A percentile compares a stretch with the other conserved stretches of the same genome.
Evolutionary conservation across 441 rosid genomes (phyloP).

Genomic region (Croton laevigatus): DNA sequence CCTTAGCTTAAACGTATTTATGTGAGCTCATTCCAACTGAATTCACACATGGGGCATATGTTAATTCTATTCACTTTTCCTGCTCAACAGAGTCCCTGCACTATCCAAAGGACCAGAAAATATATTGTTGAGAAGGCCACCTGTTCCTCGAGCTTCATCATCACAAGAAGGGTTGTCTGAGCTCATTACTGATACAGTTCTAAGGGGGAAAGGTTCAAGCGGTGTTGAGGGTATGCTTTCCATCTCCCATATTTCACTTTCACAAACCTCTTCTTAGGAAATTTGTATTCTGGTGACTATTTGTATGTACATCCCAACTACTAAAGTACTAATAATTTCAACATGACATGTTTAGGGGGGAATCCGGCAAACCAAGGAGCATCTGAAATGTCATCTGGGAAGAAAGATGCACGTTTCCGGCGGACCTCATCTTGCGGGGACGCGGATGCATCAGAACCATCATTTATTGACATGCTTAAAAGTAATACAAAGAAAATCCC

Average conservation of each 20-base stretch:
- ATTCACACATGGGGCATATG: too few species aligned
- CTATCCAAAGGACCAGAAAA: conserved; percentile 31
- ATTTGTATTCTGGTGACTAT: neutral
- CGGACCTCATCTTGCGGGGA: conserved; percentile 41
- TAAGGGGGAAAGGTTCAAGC: conserved; percentile 9
- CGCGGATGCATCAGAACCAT: conserved; percentile 41
- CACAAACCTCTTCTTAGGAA: too few species aligned
- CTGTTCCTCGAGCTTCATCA: conserved; percentile 30
- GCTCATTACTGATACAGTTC: conserved; percentile 17
- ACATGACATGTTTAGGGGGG: conserved; percentile 14
- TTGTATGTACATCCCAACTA: conserved; percentile 27
- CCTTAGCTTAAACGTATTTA: too few species aligned
- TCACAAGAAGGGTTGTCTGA: conserved; percentile 34
- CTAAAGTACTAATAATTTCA: neutral
- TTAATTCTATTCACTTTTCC: too few species aligned
- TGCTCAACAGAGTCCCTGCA: conserved; percentile 25
- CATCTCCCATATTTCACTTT: neutral
- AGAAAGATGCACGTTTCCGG: conserved; percentile 36
- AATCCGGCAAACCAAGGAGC: conserved; percentile 4
- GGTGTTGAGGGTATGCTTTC: conserved; percentile 11
- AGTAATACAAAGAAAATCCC: conserved; percentile 32
- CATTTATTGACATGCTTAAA: conserved; percentile 53
- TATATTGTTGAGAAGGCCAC: conserved; percentile 31
- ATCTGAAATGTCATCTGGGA: conserved; percentile 22
- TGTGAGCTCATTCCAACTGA: too few species aligned